Base-by-base conservation (phyloP, 495 filamentous ascomycete species). In the Aspergillus baeticus region DNA sequence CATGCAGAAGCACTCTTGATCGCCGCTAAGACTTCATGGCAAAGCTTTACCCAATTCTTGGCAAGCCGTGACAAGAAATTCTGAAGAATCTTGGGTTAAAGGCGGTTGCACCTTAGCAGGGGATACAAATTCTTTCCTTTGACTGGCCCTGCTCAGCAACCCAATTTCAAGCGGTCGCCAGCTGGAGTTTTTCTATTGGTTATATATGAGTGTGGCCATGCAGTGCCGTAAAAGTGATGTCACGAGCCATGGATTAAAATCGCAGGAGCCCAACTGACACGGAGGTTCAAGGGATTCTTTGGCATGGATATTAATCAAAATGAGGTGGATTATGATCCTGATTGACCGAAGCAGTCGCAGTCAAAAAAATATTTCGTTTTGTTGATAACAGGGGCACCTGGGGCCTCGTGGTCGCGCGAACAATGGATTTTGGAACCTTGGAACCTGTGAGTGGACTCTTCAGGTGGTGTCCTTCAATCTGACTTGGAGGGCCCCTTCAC, bases 11-110 rank as follows among this genome's bases (percentile, higher is more conserved):
- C 4, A 8, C 26, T 29, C 26, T n/a, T 29, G 26, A 50, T 50
- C 47, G 21, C 36, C 36, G 49, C 49, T 52, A 52, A 55, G 53
- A 55, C 7, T 57, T 50, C 23, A 50, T 43, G 45, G 45, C 54
- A 31, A 57, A 57, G 54, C 54, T 57, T 57, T 50, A 2, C 13
- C n/a, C 22, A 15, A n/a, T n/a, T 41, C 54, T 57, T 57, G 54
- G 54, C 54, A 43, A 18, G 8, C 6, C 22, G 22, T 13, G 44
- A n/a, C 44, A n/a, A 33, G 18, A 41, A 45, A 21, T 41, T 18
- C 17, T 18, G 38, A 18, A 41, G 38, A 43, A 5, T 43, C 18
- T 43, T 22, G n/a, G 15, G 2, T 17, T 10, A 22, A 11, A 7
- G 13, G 10, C 41, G 18, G 17, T 22, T 43, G 41, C 41, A 29